These are phyloP conservation scores for Mimosa pudica DNA, from an alignment of 306 rosid species.

Conservation along the genomic window DNA sequence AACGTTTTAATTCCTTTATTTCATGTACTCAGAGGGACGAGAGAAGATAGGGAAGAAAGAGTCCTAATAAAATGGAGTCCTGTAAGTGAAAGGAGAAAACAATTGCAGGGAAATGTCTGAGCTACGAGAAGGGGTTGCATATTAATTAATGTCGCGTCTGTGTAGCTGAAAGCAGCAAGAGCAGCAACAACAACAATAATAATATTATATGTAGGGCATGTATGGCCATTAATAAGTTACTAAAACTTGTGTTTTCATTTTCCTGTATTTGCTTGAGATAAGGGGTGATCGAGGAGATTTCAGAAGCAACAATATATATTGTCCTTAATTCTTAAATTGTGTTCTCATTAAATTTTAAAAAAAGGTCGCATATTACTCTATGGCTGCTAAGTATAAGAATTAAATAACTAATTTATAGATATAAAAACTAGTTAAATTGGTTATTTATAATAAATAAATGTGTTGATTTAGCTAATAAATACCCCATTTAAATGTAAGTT, in stretches of 20 bases:
- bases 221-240: slow-evolving; percentile 37
- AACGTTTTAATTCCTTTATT: background rate
- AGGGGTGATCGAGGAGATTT: background rate
- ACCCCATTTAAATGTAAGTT: no score
- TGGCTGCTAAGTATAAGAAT: no score
- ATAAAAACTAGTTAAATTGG: no score
- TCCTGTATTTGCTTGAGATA: slow-evolving; percentile 9
- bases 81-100: background rate
- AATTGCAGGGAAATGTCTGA: slow-evolving; percentile 5
- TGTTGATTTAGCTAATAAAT: no score
- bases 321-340: background rate
- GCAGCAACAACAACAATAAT: no score
- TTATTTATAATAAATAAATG: no score
- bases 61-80: background rate
- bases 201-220: background rate
- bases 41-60: background rate
- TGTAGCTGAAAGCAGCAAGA: background rate
- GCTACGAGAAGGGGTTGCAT: background rate
- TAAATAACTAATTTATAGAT: no score
- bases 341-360: background rate
- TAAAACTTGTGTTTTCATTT: slow-evolving; percentile 1
- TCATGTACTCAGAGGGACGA: background rate
- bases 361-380: background rate
- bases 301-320: background rate
- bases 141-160: background rate